phyloP scores from a whole-genome alignment of 495 filamentous ascomycete genomes.

The Beverwykella pulmonaria region DNA sequence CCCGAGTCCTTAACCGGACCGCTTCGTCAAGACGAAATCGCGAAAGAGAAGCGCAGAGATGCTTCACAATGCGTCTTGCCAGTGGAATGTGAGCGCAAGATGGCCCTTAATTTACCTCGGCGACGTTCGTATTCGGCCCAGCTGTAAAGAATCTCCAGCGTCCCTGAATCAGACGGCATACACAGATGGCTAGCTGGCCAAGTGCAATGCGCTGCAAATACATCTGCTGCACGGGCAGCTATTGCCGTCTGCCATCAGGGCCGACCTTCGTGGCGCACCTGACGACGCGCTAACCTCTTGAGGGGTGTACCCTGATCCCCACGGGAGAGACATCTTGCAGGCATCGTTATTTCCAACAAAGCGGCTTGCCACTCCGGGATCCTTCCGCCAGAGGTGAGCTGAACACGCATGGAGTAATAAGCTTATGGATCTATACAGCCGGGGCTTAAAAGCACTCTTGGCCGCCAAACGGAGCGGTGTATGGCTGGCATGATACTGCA shows the following conservation, averaged over 20 bases:
- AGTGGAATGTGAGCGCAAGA: no score
- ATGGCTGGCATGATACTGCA: slow-evolving; percentile 20
- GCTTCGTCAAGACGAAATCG: no score
- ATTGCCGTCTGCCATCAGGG: background rate
- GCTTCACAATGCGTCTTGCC: no score
- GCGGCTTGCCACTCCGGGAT: slow-evolving; percentile 4
- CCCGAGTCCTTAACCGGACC: background rate
- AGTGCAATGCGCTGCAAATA: background rate
- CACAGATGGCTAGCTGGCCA: background rate
- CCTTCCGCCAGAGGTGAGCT: slow-evolving; percentile 7
- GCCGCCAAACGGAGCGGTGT: slow-evolving; percentile 29
- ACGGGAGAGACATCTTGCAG: background rate
- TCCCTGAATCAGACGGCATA: background rate
- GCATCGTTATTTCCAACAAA: background rate
- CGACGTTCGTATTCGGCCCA: background rate
- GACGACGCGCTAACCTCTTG: background rate
- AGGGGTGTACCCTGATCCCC: background rate
- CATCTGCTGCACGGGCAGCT: background rate
- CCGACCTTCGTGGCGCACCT: background rate
- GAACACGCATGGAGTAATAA: slow-evolving; percentile 33
- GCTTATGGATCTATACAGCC: slow-evolving; percentile 32
- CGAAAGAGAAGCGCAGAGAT: no score
- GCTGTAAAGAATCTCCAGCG: background rate
- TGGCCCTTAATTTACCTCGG: background rate
- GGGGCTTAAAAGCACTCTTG: slow-evolving; percentile 9